Conservation (phyloP, 495 filamentous ascomycete species). For the Pseudevernia furfuracea region DNA sequence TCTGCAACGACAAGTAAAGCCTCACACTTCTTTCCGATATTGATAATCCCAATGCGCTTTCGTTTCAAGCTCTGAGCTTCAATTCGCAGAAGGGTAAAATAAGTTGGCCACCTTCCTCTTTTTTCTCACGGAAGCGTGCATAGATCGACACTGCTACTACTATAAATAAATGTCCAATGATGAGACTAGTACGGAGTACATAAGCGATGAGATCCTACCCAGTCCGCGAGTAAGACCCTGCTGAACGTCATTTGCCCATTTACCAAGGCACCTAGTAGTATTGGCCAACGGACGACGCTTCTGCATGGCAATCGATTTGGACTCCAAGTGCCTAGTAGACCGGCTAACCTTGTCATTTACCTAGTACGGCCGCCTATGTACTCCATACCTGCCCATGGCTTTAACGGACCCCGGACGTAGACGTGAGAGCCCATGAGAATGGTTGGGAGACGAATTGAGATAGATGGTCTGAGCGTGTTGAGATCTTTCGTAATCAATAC, state of each 20-base stretch:
- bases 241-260: background rate
- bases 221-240: background rate
- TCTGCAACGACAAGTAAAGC: background rate
- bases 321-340: background rate
- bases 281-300: background rate
- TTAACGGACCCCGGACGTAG: background rate
- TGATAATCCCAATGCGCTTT: background rate
- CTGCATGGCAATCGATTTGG: background rate
- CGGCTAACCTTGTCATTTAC: background rate
- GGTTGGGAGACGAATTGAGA: background rate
- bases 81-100: too few species aligned
- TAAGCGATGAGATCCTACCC: background rate
- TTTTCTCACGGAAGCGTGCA: background rate
- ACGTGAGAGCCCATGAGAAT: background rate
- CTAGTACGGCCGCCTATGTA: background rate
- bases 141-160: background rate
- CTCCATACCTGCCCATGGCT: background rate
- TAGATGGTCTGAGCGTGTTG: background rate
- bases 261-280: background rate
- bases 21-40: too few species aligned
- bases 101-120: background rate
- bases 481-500: background rate
- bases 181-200: background rate
- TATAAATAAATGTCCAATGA: background rate
- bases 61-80: background rate